A percentile compares a stretch with the other conserved stretches of the same genome.
Evolutionary conservation across 192 early-diverging fungal species (phyloP).

Genomic region (Obelidium mucronatum): DNA sequence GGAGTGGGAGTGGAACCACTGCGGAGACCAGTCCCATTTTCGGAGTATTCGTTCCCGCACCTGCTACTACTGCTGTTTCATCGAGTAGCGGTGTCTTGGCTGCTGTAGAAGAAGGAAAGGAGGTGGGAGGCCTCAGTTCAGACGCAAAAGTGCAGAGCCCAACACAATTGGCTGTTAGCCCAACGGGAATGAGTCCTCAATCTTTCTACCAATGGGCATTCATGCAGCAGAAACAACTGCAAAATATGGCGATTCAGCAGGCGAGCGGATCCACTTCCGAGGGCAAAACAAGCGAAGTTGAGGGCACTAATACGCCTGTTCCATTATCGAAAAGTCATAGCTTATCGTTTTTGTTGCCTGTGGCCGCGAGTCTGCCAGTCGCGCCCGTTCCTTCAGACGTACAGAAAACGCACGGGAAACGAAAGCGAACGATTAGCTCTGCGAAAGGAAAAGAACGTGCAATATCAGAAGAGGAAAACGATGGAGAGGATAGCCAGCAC

Average conservation of each 20-base stretch:
- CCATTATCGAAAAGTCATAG: neutral
- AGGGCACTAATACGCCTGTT: neutral
- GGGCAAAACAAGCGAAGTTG: neutral
- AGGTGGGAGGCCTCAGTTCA: neutral
- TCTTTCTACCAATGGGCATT: neutral
- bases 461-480: neutral
- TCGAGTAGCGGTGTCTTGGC: neutral
- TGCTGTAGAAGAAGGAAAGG: neutral
- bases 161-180: neutral
- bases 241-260: neutral
- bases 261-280: neutral
- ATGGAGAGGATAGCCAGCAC: neutral
- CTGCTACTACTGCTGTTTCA: too few relatives aligned
- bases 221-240: constrained; percentile 15
- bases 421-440: too few relatives aligned
- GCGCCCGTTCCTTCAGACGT: too few relatives aligned
- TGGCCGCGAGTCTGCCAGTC: neutral
- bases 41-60: too few relatives aligned
- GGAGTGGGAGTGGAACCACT: neutral
- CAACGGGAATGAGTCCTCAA: neutral
- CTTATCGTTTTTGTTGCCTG: neutral
- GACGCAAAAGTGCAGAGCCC: neutral
- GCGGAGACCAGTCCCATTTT: too few relatives aligned
- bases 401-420: too few relatives aligned
- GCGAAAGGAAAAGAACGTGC: too few relatives aligned